phyloP scores from a whole-genome alignment of 805 yeast genomes.

The Spencermartinsiella europaea region DNA sequence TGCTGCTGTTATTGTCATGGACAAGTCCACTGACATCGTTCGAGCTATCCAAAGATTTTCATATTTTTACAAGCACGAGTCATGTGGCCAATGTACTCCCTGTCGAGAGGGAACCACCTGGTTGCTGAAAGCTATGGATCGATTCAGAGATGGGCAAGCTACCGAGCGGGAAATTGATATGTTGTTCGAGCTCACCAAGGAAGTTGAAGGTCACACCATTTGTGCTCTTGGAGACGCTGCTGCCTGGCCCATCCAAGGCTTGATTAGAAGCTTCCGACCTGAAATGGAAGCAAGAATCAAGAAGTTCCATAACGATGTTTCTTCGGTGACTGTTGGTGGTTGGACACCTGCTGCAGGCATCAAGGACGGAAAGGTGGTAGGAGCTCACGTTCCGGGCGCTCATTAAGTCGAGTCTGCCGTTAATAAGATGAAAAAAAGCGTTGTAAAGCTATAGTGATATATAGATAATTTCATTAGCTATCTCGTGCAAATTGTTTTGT shows the following conservation, averaged over 20 bases:
- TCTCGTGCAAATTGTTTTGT: too few relatives aligned
- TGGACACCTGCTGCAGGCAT: conserved; percentile 63
- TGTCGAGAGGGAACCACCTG: conserved; percentile 93
- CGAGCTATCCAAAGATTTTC: conserved; percentile 82
- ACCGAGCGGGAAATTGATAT: conserved; percentile 74
- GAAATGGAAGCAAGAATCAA: conserved; percentile 71
- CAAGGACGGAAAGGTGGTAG: conserved; percentile 54
- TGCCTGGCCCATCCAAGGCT: conserved; percentile 91
- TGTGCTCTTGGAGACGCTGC: conserved; percentile 93
- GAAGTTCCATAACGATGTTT: conserved; percentile 48
- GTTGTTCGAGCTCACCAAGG: conserved; percentile 79
- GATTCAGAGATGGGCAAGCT: conserved; percentile 76
- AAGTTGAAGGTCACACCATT: conserved; percentile 86
- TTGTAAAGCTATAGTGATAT: background rate
- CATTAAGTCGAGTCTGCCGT: background rate
- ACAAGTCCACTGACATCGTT: conserved; percentile 77
- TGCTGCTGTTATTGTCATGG: conserved; percentile 89
- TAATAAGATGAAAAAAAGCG: background rate
- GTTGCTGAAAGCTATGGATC: conserved; percentile 77
- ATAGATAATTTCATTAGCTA: background rate
- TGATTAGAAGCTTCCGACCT: conserved; percentile 80
- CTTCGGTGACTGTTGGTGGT: conserved; percentile 63
- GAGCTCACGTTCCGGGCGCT: conserved; percentile 31
- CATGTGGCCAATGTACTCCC: conserved; percentile 93
- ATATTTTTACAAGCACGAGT: conserved; percentile 84